Evolutionary conservation across 1,139 yeast species (phyloP), one percentile per base, ranked within the genome.

Genomic region (Meyerozyma carpophila): DNA sequence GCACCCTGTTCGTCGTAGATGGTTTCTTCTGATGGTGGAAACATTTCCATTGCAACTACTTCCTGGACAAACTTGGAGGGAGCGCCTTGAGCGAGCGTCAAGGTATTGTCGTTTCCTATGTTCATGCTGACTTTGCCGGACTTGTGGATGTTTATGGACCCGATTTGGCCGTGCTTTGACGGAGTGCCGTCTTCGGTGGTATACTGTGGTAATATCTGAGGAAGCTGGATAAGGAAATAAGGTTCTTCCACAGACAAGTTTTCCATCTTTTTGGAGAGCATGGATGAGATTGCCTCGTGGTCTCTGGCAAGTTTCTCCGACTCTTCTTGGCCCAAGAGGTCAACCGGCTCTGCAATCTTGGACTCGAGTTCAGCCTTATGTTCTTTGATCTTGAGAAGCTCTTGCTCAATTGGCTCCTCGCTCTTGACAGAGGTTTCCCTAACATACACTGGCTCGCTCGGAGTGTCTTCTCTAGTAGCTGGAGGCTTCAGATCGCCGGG

Each of bases 71-170:
- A 84, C n/a, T 77, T 75, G 10, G 85, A 66, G 10, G 81, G 77
- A 2, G 85, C 81, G n/a, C 96, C 96, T 55, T 79, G 76, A 6
- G 82, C 71, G 9, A 89, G 81, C 48, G 83, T 85, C 74, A 90
- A 74, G 13, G 74, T 69, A 32, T 81, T 77, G 43, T 66, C 69
- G 44, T 82, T 77, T 8, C 96, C 96, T 44, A 90, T 68, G 48
- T 79, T 77, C 62, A 90, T 77, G 10, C 93, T 74, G 34, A 89
- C 65, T 57, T 78, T 85, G 6, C 97, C 97, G 0, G 95, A 86
- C 55, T 81, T 77, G 61, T 89, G 96, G 43, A 86, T 71, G 47
- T 91, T 78, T 36, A 90, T 57, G 26, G 75, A 73, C 4, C 96
- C 97, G 20, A 88, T 75, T 46, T 73, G 72, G 1, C 96, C 96